Percentiles rank a stretch among this genome's conserved stretches.
Conservation (phyloP, 495 filamentous ascomycete species). For the Penicillium ochrochloron region DNA sequence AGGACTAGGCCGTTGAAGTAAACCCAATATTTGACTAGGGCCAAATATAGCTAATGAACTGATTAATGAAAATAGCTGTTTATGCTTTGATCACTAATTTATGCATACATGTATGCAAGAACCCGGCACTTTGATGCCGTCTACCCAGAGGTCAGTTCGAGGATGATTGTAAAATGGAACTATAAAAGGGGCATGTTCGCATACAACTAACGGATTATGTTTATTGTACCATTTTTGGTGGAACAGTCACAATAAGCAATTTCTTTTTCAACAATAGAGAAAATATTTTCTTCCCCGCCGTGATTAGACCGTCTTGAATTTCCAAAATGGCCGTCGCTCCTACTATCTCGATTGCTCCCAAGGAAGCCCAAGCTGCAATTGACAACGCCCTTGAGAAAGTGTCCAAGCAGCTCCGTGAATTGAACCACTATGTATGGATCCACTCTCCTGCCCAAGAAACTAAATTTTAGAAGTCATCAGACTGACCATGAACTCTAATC, state of each 20-base stretch:
- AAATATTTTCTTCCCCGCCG: not conserved
- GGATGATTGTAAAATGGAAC: not conserved
- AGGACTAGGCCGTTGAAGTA: not conserved
- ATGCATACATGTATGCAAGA: not conserved
- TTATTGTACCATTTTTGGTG: not conserved
- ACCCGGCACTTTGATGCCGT: not conserved
- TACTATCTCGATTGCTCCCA: not conserved
- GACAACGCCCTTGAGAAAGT: slow-evolving; percentile 8
- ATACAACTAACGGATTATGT: not conserved
- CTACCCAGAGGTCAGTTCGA: not conserved
- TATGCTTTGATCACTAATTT: not conserved
- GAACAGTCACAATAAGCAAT: not conserved
- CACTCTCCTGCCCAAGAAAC: not conserved
- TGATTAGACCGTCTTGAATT: not conserved
- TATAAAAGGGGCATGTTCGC: not conserved
- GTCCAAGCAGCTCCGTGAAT: slow-evolving; percentile 8
- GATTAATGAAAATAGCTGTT: not conserved
- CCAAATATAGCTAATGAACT: not conserved
- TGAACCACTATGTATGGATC: slow-evolving; percentile 6
- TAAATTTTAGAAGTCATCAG: not conserved
- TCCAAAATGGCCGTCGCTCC: not conserved
- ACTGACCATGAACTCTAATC: not conserved
- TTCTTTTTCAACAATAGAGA: not conserved
- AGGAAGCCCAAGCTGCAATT: not conserved
- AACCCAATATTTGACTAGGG: not conserved